A percentile compares a stretch with the other conserved stretches of the same genome.
phyloP scores from a whole-genome alignment of 148 eudicot species.

The Rhododendron simsii region DNA sequence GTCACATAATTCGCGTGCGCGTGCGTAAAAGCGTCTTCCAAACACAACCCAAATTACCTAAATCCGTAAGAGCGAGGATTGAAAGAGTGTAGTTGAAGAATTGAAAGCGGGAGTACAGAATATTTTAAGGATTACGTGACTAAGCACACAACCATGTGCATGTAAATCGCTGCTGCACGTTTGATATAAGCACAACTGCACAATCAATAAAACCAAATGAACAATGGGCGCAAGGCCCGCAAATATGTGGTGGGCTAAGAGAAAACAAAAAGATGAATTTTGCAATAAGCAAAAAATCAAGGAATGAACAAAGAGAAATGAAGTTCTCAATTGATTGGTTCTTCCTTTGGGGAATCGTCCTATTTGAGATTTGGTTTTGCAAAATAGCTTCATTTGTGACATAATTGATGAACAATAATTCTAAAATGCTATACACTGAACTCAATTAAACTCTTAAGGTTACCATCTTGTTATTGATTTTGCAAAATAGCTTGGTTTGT shows the following conservation, averaged over 20 bases:
- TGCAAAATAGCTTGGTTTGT: neutral
- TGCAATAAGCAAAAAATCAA: neutral
- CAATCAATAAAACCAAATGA: neutral
- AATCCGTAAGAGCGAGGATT: too few relatives aligned
- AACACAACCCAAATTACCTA: too few relatives aligned
- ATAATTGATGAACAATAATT: neutral
- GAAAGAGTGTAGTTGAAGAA: too few relatives aligned
- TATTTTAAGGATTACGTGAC: too few relatives aligned
- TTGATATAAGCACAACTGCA: neutral
- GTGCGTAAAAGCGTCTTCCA: too few relatives aligned
- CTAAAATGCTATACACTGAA: neutral
- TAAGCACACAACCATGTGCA: neutral
- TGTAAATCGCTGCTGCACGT: neutral
- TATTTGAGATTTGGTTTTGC: neutral
- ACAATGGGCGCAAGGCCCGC: neutral
- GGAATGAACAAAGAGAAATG: neutral
- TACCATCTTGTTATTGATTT: neutral
- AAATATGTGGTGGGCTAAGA: neutral
- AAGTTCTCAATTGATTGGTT: neutral
- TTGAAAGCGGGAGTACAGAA: too few relatives aligned
- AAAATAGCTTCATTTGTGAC: neutral
- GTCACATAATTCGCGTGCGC: too few relatives aligned
- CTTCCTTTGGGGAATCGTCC: neutral
- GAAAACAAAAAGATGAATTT: neutral
- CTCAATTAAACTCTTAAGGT: neutral